Base-by-base conservation (phyloP, 108 stramenopile species). In the Nitzschia inconspicua region DNA sequence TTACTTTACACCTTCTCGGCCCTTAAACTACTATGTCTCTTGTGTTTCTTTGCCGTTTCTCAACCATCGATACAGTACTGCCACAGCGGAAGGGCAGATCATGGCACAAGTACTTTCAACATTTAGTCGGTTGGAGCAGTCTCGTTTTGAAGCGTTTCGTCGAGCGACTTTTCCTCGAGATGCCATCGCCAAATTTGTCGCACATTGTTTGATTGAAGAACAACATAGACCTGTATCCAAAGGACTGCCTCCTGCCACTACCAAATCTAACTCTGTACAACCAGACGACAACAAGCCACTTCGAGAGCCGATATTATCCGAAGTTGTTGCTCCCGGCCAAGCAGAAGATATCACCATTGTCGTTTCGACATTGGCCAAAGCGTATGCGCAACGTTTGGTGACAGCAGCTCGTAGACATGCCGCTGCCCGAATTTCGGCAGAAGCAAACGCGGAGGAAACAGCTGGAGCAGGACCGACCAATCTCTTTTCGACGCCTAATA, bases 381-480 rank as follows among this genome's bases (percentile, higher is more conserved):
- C 67, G 41, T 86, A 91, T 57, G 89, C 80, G 9, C 89, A 91
- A 52, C 71, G 89, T 57, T 64, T 91, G 58, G 84, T 91, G 2
- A 56, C 73, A 22, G 86, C 79, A 16, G 84, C 89, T 9, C 68
- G 75, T 37, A 61, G 57, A 41, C 60, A 82, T 20, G 65, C 72
- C 3, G 55, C 70, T 40, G 72, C 69, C 1, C 65, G 42, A 35
- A 55, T 7, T n/a, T n/a, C 25, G 16, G 5, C 14, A 61, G 37
- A 3, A 29, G 3, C 43, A 34, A n/a, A 16, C 49, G 29, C 26
- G 19, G 7, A 46, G 47, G 19, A 53, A 20, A 61, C 34, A 44
- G 20, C 20, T 2, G 14, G 26, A 37, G 25, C 31, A 36, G 1
- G 20, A 56, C 3, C 5, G 36, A 7, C 30, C 14, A 2, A 51